Percentiles rank a stretch among this genome's conserved stretches.
Conservation (phyloP, 2,329 filamentous ascomycete genomes). For the Emmonsia crescens region DNA sequence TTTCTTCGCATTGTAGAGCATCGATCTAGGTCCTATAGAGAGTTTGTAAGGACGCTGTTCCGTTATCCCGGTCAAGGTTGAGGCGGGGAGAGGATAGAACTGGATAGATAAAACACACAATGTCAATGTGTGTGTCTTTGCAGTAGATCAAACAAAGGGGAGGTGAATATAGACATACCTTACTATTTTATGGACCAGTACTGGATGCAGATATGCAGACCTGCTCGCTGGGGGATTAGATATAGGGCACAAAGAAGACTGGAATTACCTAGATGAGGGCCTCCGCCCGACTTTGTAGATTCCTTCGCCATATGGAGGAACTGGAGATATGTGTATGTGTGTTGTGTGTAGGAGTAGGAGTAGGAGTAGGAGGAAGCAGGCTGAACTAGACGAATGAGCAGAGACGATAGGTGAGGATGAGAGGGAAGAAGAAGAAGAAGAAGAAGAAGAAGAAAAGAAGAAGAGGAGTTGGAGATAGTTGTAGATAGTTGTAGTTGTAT, state of each 20-base stretch:
- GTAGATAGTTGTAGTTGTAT: background rate
- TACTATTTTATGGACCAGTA: background rate
- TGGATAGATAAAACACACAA: background rate
- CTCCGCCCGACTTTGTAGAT: background rate
- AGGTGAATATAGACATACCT: background rate
- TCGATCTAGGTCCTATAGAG: background rate
- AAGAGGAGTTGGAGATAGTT: background rate
- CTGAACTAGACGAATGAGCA: background rate
- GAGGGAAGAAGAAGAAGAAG: background rate
- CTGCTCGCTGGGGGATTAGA: background rate
- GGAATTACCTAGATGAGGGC: constrained; percentile 1
- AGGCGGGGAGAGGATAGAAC: background rate
- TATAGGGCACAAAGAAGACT: background rate
- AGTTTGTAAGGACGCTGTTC: background rate
- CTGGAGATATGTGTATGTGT: background rate
- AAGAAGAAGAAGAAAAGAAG: background rate
- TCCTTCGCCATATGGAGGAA: constrained; percentile 1
- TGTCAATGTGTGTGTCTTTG: background rate
- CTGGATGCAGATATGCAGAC: background rate
- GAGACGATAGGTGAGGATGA: background rate
- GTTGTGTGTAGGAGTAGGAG: background rate
- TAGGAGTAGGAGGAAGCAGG: background rate
- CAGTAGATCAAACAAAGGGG: background rate
- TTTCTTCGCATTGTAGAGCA: background rate
- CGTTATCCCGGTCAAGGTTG: background rate